A percentile compares a stretch with the other conserved stretches of the same genome.
Evolutionary conservation across 164 flowering plant genomes (phyloP).

Genomic region (Vitis amurensis): DNA sequence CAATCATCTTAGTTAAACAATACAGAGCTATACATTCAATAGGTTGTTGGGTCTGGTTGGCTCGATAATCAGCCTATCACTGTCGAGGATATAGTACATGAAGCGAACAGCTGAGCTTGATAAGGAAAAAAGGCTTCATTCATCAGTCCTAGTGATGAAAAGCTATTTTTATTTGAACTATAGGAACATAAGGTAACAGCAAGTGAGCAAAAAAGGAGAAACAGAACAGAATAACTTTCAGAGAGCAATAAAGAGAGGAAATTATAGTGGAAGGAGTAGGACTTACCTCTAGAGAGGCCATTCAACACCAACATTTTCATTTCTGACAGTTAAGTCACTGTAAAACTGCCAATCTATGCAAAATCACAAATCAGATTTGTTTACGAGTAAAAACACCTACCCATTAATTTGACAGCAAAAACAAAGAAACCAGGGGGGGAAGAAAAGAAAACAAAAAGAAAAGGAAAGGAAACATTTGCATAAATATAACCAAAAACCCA

Average conservation of each 20-base stretch:
- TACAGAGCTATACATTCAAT: neutral
- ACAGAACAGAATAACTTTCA: neutral
- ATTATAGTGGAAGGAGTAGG: too few species aligned
- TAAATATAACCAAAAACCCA: constrained; percentile 24
- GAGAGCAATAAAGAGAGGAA: neutral
- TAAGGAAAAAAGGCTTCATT: neutral
- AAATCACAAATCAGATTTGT: neutral
- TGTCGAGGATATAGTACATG: constrained; percentile 6
- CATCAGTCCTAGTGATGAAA: neutral
- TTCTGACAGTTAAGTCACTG: too few species aligned
- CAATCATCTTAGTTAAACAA: neutral
- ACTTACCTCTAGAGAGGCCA: too few species aligned
- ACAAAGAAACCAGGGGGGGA: constrained; percentile 1
- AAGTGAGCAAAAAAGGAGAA: neutral
- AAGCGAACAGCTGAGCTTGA: neutral
- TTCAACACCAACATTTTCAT: too few species aligned
- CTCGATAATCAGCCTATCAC: constrained; percentile 7
- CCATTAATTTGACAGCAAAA: constrained; percentile 12
- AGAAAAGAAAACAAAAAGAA: constrained; percentile 9
- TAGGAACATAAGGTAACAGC: too few species aligned
- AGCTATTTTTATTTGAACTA: neutral
- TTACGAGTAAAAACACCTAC: neutral
- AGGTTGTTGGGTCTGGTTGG: constrained; percentile 3
- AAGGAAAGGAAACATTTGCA: constrained; percentile 16
- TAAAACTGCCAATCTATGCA: too few species aligned